These are phyloP conservation scores for Sarocladiaceae sp. DNA, from an alignment of 2,329 filamentous ascomycete genomes.

Conservation along the genomic window DNA sequence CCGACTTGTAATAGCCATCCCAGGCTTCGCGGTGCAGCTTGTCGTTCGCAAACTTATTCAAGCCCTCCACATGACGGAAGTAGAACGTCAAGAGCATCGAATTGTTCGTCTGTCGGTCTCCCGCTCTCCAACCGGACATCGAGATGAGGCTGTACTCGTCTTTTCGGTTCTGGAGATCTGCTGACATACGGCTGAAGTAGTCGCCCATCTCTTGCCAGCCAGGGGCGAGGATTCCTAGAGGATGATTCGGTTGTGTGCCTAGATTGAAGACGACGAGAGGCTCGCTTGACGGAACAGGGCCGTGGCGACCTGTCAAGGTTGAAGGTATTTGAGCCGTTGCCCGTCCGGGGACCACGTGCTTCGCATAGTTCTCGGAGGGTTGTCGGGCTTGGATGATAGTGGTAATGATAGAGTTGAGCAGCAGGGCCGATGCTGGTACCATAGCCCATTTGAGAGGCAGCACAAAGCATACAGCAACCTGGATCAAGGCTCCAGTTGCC, in stretches of 20 bases:
- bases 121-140: slow-evolving; percentile 31
- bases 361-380: slow-evolving; percentile 17
- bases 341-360: slow-evolving; percentile 26
- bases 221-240: slow-evolving; percentile 44
- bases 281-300: slow-evolving; percentile 21
- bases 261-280: slow-evolving; percentile 40
- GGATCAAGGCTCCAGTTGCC: slow-evolving; percentile 28
- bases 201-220: slow-evolving; percentile 33
- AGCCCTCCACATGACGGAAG: slow-evolving; percentile 43
- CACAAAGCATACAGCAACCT: slow-evolving; percentile 26
- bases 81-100: slow-evolving; percentile 43
- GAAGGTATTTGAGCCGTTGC: slow-evolving; percentile 28
- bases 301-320: slow-evolving; percentile 19
- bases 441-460: slow-evolving; percentile 31
- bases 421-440: slow-evolving; percentile 25
- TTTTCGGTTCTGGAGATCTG: slow-evolving; percentile 27
- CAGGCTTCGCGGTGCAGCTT: slow-evolving; percentile 42
- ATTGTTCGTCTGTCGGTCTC: slow-evolving; percentile 28
- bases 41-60: slow-evolving; percentile 49
- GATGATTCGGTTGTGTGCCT: slow-evolving; percentile 41
- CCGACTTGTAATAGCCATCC: slow-evolving; percentile 42
- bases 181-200: slow-evolving; percentile 34
- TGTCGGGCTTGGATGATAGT: slow-evolving; percentile 22
- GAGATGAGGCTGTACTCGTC: slow-evolving; percentile 45
- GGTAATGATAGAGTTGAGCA: slow-evolving; percentile 25